Percentiles rank a stretch among this genome's conserved stretches.
Evolutionary conservation across 805 yeast genomes (phyloP).

Genomic region (Hanseniaspora pseudoguilliermondii): DNA sequence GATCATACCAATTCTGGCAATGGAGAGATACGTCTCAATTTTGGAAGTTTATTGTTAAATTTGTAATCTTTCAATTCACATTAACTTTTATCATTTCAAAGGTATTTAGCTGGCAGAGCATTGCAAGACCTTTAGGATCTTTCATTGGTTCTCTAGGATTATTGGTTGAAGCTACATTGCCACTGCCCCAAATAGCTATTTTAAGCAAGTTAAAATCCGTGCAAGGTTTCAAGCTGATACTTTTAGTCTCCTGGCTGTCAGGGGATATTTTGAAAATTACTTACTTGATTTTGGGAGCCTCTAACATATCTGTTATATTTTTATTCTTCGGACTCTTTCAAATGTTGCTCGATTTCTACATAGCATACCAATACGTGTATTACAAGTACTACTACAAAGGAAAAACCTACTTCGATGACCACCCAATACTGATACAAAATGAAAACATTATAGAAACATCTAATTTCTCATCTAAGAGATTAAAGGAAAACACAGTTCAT

Average conservation of each 20-base stretch:
- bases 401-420: conserved; percentile 13
- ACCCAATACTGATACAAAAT: conserved; percentile 5
- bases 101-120: conserved; percentile 31
- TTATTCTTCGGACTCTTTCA: conserved; percentile 65
- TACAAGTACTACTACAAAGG: conserved; percentile 34
- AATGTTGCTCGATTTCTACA: conserved; percentile 58
- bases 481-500: conserved; percentile 6
- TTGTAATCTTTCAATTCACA: conserved; percentile 31
- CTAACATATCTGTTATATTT: conserved; percentile 51
- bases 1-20: conserved; percentile 73
- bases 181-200: conserved; percentile 67
- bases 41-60: conserved; percentile 49
- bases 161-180: conserved; percentile 57
- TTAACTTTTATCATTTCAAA: conserved; percentile 25
- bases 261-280: conserved; percentile 74
- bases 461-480: conserved; percentile 1
- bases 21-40: conserved; percentile 52
- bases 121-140: conserved; percentile 41
- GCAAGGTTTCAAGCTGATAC: conserved; percentile 64
- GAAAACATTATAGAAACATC: not conserved
- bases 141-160: conserved; percentile 51
- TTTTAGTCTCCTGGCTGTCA: conserved; percentile 73
- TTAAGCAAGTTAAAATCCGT: conserved; percentile 53
- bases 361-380: conserved; percentile 60
- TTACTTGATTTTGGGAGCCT: conserved; percentile 65